Base-by-base conservation (phyloP, 106 monocot species). In the Allium sativum region DNA sequence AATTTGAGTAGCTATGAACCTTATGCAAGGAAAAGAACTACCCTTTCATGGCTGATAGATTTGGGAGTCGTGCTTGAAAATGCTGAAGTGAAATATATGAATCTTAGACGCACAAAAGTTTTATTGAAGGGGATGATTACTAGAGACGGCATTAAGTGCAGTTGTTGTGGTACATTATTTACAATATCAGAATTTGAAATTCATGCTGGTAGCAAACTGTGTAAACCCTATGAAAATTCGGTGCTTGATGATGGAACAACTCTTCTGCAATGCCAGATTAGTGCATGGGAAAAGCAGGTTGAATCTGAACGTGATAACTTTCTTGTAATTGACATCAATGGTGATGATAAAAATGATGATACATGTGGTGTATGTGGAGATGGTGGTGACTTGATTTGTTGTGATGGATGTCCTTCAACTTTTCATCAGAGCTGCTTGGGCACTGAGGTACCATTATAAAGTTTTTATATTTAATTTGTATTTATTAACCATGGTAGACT, bases 11-110 rank as follows among this genome's bases (percentile, higher is more conserved):
- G 53, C 68, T 87, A 82, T 65, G 70, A 71, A 62, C 81, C 75
- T 8, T 93, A 87, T 81, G 21, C 44, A 56, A 74, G 81, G 62
- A 87, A 84, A 55, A 65, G 88, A 8, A 84, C 88, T 13, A 55
- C 84, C 59, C 65, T 93, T 18, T 76, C 88, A 57, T 93, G 93
- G 93, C 61, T 93, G 74, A 82, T 93, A 42, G 93, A 93, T 73
- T 61, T 79, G 16, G 81, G 83, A 18, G 48, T 79, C 52, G 18
- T 85, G 5, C 56, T 72, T 57, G 66, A 53, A 44, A 93, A 84
- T 73, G 67, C 72, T 55, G 82, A 69, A 59, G 79, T 88, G 45
- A 93, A 79, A 59, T 93, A 85, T 62, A 74, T 88, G 79, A 76
- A 79, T 61, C 66, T 42, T 42, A 75, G 51, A 6, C 62, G 60